phyloP scores from a whole-genome alignment of 257 asterid genomes.

The Fraxinus quadrangulata region DNA sequence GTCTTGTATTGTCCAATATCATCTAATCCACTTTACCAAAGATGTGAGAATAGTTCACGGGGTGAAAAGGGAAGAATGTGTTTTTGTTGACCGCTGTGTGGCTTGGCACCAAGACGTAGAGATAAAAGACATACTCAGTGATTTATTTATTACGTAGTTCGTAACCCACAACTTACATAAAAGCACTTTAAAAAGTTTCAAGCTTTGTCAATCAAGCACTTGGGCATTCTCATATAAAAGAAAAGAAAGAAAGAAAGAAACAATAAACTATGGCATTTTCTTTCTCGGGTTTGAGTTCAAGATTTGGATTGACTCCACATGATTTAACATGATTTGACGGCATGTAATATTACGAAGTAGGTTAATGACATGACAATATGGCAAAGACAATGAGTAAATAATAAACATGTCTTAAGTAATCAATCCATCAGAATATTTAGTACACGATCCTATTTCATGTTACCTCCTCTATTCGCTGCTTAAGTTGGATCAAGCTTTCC shows the following conservation, averaged over 20 bases:
- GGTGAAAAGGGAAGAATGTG: neutral
- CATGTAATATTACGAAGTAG: neutral
- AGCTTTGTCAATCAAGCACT: too few species aligned
- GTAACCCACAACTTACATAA: too few species aligned
- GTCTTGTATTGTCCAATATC: neutral
- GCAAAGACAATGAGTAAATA: neutral
- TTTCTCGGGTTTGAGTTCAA: too few species aligned
- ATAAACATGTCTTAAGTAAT: conserved; percentile 4
- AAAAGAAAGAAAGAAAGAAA: neutral
- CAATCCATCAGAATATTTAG: neutral
- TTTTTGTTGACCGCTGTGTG: neutral
- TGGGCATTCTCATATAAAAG: neutral
- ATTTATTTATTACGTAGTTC: too few species aligned
- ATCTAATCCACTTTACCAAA: neutral
- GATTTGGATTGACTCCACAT: too few species aligned
- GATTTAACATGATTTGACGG: neutral
- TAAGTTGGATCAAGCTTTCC: conserved; percentile 66
- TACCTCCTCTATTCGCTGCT: conserved; percentile 80
- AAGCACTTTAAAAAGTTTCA: too few species aligned
- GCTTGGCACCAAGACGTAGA: neutral
- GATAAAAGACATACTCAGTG: neutral
- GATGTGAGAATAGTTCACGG: neutral
- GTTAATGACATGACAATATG: neutral
- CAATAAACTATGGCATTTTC: too few species aligned
- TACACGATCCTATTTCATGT: neutral